These are phyloP conservation scores for Eucalyptus pumila DNA, from an alignment of 345 rosid genomes.

Conservation along the genomic window DNA sequence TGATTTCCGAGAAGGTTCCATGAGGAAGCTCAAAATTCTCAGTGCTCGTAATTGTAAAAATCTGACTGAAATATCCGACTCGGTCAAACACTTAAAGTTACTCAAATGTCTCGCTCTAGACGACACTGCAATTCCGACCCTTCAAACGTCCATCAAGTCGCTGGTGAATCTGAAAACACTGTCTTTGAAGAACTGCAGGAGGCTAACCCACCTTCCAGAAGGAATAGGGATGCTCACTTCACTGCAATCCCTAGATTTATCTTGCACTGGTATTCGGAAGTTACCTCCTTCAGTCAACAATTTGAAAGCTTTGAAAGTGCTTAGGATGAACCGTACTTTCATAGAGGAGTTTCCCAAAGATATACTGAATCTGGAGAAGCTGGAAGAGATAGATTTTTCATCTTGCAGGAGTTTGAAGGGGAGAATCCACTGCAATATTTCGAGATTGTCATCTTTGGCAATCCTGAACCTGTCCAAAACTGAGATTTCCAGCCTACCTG, in stretches of 20 bases:
- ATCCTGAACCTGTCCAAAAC: neutral
- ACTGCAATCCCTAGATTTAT: neutral
- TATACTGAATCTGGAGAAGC: neutral
- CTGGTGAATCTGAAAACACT: neutral
- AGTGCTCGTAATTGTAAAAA: neutral
- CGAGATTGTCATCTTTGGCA: neutral
- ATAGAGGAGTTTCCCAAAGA: neutral
- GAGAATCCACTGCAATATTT: neutral
- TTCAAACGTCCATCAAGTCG: neutral
- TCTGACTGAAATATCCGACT: neutral
- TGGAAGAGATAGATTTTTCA: neutral
- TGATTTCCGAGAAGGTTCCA: neutral
- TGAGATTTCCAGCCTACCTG: neutral
- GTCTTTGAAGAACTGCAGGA: neutral
- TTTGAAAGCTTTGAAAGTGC: neutral
- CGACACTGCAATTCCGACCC: neutral
- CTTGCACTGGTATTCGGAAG: rapidly evolving
- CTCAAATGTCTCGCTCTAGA: neutral
- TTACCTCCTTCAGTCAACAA: neutral
- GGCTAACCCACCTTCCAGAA: neutral
- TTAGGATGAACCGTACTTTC: neutral
- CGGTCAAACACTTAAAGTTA: neutral
- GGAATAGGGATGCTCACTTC: neutral
- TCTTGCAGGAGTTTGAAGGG: neutral
- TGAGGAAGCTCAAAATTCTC: neutral